Base-by-base conservation (phyloP, 768 basidiomycete species). In the Pleurotus pulmonarius region DNA sequence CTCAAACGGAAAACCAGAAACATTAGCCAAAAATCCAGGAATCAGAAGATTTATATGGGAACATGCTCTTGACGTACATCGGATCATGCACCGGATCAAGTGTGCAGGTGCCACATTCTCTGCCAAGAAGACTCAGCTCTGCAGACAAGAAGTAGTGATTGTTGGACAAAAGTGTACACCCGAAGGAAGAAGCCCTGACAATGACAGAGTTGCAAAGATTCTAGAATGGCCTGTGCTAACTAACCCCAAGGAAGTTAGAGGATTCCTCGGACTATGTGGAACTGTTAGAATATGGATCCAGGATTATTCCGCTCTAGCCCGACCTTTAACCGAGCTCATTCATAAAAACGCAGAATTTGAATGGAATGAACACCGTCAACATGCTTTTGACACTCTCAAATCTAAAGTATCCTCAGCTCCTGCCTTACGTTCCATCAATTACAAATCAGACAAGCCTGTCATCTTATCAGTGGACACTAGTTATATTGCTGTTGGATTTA, bases 1-100 rank as follows among this genome's bases (percentile, higher is more conserved):
- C 0, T 3, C 16, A 1, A 5, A 55, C 11, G 69, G 70, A 8
- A 57, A 66, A 0, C 70, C 54, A 5, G 24, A 71, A 40, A 29
- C 38, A 0, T 8, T 71, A 1, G 7, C 37, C 0, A 61, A 69
- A 26, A 73, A 73, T 47, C 57, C 66, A 0, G 65, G 64, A 3
- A 69, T 73, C n/a, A 57, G 60, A 0, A 48, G 60, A 0, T 81
- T 80, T 48, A 63, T 79, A 0, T 77, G 70, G 68, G 71, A 79
- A 51, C 71, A 77, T 46, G 58, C 67, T 0, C 8, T 53, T 4
- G 63, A 70, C 18, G 55, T 75, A 6, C 66, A 78, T 41, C 49
- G 67, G 0, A 56, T 78, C 2, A 54, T 75, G 4, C 70, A 75
- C 8, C 37, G 60, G 0, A 55, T 77, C 1, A 62, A 67, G 20